These are phyloP conservation scores for Chaetoceros muelleri DNA, from an alignment of 108 stramenopile genomes.

Conservation along the genomic window DNA sequence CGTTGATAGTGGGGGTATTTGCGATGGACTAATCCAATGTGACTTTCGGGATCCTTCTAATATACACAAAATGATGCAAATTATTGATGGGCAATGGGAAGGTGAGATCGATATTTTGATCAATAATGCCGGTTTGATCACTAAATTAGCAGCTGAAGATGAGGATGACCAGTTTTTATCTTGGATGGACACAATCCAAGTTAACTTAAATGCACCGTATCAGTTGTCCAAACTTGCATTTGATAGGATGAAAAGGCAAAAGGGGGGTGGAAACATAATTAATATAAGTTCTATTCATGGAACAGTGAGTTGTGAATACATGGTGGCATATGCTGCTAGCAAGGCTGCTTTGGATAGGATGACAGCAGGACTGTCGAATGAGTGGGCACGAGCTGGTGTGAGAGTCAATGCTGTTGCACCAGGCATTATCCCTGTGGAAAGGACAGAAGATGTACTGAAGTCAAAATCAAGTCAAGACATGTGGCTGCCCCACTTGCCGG, in stretches of 20 bases:
- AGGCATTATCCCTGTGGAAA: constrained; percentile 53
- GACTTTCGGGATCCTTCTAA: constrained; percentile 30
- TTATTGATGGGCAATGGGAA: constrained; percentile 14
- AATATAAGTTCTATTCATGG: constrained; percentile 57
- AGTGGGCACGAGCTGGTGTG: constrained; percentile 29
- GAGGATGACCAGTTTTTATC: constrained; percentile 30
- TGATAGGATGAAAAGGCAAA: constrained; percentile 20
- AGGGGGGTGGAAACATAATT: constrained; percentile 36
- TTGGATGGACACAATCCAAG: constrained; percentile 46
- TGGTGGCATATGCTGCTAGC: constrained; percentile 45
- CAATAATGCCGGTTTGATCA: constrained; percentile 57
- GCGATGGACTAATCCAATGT: constrained; percentile 40
- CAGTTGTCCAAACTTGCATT: constrained; percentile 32
- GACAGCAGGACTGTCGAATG: constrained; percentile 34
- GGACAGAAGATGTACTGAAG: constrained; percentile 25
- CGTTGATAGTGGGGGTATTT: constrained; percentile 13
- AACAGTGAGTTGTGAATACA: constrained; percentile 36
- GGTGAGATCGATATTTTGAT: constrained; percentile 35
- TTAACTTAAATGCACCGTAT: constrained; percentile 53
- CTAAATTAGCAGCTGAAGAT: constrained; percentile 50
- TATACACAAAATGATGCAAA: constrained; percentile 23
- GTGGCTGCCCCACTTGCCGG: constrained; percentile 37
- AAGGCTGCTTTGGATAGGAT: constrained; percentile 49
- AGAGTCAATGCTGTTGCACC: constrained; percentile 52
- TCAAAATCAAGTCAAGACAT: constrained; percentile 15